Conservation (phyloP, 345 rosid species). For the Linum usitatissimum region DNA sequence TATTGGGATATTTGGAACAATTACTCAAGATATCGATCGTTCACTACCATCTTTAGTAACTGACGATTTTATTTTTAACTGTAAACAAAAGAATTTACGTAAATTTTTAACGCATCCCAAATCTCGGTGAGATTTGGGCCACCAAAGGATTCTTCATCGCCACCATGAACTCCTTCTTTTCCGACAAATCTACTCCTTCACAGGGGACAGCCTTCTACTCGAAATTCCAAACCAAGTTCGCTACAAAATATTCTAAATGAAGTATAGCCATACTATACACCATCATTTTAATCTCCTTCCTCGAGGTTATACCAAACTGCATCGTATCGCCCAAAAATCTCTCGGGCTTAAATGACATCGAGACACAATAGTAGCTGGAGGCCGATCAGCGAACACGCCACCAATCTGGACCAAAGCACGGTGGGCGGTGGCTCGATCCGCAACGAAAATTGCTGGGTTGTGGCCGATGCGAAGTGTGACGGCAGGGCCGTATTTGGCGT, state of each 20-base stretch:
- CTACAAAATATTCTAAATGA: constrained; percentile 2
- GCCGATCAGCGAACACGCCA: constrained; percentile 8
- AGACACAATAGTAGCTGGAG: not conserved
- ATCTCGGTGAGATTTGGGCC: too few species aligned
- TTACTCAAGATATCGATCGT: too few species aligned
- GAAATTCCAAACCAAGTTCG: not conserved
- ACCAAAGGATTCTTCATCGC: not conserved
- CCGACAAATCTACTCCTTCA: not conserved
- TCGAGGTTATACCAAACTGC: not conserved
- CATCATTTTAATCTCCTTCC: constrained; percentile 3
- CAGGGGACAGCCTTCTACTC: not conserved
- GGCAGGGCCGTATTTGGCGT: constrained; percentile 9
- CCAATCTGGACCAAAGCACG: constrained; percentile 15
- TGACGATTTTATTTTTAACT: too few species aligned
- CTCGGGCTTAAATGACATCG: constrained; percentile 6
- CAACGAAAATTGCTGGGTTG: constrained; percentile 9
- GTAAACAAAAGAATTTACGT: too few species aligned
- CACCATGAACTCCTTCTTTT: not conserved
- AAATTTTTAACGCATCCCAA: too few species aligned
- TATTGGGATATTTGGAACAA: too few species aligned
- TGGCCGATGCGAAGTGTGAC: constrained; percentile 12
- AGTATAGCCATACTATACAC: not conserved
- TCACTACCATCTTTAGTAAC: too few species aligned
- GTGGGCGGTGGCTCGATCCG: constrained; percentile 16
- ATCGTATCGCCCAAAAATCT: not conserved